phyloP scores from a whole-genome alignment of 192 early-diverging fungal genomes.

The Umbelopsis ramanniana region DNA sequence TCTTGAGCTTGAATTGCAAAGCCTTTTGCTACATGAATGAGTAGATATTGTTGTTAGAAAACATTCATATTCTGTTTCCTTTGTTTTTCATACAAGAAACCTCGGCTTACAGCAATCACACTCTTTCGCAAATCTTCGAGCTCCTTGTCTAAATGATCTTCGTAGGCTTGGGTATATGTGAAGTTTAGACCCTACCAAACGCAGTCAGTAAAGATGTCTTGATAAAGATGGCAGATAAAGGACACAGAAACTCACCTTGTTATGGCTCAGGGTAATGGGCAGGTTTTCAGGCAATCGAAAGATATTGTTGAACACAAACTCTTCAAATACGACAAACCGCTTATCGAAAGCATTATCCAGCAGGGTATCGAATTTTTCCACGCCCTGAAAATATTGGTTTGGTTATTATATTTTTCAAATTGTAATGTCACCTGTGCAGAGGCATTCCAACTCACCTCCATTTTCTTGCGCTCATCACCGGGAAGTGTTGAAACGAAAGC shows the following conservation, averaged over 20 bases:
- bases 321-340: conserved; percentile 17
- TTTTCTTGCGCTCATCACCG: neutral
- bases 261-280: conserved; percentile 3
- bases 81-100: neutral
- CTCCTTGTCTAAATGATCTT: conserved; percentile 40
- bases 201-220: neutral
- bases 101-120: neutral
- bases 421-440: neutral
- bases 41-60: neutral
- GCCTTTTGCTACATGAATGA: conserved; percentile 30
- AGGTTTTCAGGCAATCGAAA: conserved; percentile 11
- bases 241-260: neutral
- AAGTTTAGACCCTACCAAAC: neutral
- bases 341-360: conserved; percentile 19
- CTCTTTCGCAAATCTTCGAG: conserved; percentile 30
- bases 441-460: neutral
- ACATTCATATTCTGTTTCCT: too few relatives aligned
- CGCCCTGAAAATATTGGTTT: neutral
- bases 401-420: too few relatives aligned
- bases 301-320: conserved; percentile 23
- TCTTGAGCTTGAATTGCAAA: neutral
- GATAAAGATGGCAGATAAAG: neutral
- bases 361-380: conserved; percentile 14
- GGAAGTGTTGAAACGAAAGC: conserved; percentile 6
- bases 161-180: conserved; percentile 17